Conservation (phyloP, 306 rosid genomes). For the Quercus agrifolia region DNA sequence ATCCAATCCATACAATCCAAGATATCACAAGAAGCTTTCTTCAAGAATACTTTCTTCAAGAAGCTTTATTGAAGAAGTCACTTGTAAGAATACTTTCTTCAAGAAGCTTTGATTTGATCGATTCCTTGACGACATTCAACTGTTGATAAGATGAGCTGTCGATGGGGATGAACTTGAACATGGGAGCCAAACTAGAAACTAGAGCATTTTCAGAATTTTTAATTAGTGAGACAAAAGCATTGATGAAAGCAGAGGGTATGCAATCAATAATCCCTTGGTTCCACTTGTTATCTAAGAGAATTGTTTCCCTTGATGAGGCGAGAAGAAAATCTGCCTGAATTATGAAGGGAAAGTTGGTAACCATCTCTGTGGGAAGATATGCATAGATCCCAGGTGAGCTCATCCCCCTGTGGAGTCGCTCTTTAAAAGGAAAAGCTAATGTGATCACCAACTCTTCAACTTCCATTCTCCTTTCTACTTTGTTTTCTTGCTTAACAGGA, state of each 20-base stretch:
- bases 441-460: slow-evolving; percentile 58
- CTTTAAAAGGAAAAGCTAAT: slow-evolving; percentile 60
- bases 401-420: slow-evolving; percentile 40
- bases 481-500: slow-evolving; percentile 43
- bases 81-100: no score
- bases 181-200: slow-evolving; percentile 29
- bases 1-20: no score
- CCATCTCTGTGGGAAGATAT: slow-evolving; percentile 78
- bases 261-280: slow-evolving; percentile 70
- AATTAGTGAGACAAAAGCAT: slow-evolving; percentile 57
- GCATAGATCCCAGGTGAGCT: slow-evolving; percentile 62
- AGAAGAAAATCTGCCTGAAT: slow-evolving; percentile 74
- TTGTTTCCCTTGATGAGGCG: slow-evolving; percentile 70
- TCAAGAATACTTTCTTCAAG: no score
- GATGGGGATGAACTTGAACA: slow-evolving; percentile 58
- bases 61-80: no score
- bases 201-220: slow-evolving; percentile 36
- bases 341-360: slow-evolving; percentile 66
- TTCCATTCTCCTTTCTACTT: slow-evolving; percentile 53
- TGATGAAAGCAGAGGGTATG: slow-evolving; percentile 53
- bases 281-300: slow-evolving; percentile 67
- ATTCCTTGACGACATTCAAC: no score
- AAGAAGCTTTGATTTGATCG: no score
- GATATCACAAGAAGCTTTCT: no score
- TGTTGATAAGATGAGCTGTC: no score